These are phyloP conservation scores for Venturia effusa DNA, from an alignment of 2,329 filamentous ascomycete genomes.

Conservation along the genomic window DNA sequence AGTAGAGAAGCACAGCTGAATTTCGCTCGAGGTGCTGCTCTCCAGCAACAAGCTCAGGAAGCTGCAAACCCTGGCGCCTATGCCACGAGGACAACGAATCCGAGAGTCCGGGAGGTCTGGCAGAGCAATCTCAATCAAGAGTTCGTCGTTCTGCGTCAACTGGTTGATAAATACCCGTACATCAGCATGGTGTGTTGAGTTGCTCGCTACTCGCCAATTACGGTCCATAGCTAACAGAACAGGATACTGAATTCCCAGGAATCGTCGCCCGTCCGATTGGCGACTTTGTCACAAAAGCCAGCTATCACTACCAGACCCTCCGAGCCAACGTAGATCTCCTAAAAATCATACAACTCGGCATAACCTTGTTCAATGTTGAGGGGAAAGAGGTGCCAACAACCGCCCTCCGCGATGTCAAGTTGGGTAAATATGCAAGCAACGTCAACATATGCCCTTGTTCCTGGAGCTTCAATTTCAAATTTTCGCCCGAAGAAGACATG, in stretches of 20 bases:
- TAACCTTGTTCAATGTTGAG: conserved; percentile 84
- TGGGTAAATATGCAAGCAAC: conserved; percentile 33
- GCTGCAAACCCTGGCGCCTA: conserved; percentile 20
- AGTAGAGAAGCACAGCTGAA: conserved; percentile 83
- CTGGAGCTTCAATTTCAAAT: conserved; percentile 99
- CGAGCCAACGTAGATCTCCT: conserved; percentile 95
- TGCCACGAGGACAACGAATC: conserved; percentile 36
- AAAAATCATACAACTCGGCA: conserved; percentile 93
- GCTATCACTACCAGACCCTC: conserved; percentile 97
- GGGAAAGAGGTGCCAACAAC: conserved; percentile 75
- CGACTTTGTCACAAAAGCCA: conserved; percentile 84
- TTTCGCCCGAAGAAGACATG: conserved; percentile 92
- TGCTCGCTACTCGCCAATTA: neutral
- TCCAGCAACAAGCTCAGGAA: conserved; percentile 38
- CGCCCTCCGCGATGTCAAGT: conserved; percentile 34
- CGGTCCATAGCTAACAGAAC: conserved; percentile 11
- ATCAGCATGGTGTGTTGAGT: conserved; percentile 77
- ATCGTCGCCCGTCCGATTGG: conserved; percentile 94
- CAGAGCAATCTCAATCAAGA: conserved; percentile 83
- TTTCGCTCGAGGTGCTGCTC: conserved; percentile 61
- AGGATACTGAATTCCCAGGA: conserved; percentile 98
- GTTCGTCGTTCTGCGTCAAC: conserved; percentile 69
- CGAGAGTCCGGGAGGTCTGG: conserved; percentile 93
- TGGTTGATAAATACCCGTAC: conserved; percentile 87
- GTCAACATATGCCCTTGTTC: conserved; percentile 67